Percentiles rank a stretch among this genome's conserved stretches.
phyloP scores from a whole-genome alignment of 1,284 basidiomycete genomes.

The Dichomitus squalens region DNA sequence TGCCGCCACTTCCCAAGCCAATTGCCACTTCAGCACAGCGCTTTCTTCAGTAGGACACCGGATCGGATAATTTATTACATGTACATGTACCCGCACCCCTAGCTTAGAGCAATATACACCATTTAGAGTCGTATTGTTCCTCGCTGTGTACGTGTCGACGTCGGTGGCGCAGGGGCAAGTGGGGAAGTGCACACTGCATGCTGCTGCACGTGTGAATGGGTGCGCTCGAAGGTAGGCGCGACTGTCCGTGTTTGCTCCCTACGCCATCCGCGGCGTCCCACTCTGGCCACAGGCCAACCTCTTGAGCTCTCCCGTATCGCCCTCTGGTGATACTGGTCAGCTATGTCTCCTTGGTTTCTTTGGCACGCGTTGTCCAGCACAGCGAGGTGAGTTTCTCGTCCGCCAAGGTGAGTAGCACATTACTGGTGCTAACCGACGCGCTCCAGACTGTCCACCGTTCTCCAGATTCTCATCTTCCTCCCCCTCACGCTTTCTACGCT shows the following conservation, averaged over 20 bases:
- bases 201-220: conserved; percentile 17
- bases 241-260: background rate
- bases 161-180: background rate
- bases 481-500: conserved; percentile 82
- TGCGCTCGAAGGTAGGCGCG: conserved; percentile 2
- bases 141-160: background rate
- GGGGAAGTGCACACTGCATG: background rate
- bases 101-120: conserved; percentile 1
- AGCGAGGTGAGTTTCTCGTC: conserved; percentile 52
- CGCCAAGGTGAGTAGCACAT: background rate
- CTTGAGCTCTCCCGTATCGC: conserved; percentile 21
- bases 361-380: conserved; percentile 68
- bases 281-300: conserved; percentile 17
- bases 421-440: background rate
- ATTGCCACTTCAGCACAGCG: no score
- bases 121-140: background rate
- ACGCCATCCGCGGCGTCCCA: conserved; percentile 15
- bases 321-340: conserved; percentile 18
- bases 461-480: conserved; percentile 82
- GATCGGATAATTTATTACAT: conserved; percentile 5
- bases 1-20: background rate
- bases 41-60: conserved; percentile 2
- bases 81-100: conserved; percentile 1
- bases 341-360: conserved; percentile 52
- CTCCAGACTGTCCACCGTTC: conserved; percentile 67